Conservation (phyloP, 2,329 filamentous ascomycete genomes). For the Coniochaeta prunicola region DNA sequence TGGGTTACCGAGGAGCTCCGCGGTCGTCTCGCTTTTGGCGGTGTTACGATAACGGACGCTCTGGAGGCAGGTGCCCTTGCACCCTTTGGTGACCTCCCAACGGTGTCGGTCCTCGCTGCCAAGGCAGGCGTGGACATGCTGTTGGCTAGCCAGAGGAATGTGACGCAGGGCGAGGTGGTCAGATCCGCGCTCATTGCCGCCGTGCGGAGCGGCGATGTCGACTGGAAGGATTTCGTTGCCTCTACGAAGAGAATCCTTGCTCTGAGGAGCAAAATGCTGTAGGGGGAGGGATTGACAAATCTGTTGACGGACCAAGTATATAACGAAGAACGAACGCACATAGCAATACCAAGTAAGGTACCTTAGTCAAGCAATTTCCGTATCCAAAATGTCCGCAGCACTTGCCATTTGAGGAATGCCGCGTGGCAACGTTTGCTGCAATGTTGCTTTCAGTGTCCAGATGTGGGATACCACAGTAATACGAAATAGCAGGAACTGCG, state of each 20-base stretch:
- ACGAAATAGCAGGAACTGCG: no score
- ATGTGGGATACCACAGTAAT: no score
- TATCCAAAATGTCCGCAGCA: no score
- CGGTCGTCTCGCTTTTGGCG: background rate
- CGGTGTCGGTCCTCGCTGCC: background rate
- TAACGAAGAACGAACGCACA: no score
- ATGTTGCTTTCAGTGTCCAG: no score
- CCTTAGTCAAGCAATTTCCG: no score
- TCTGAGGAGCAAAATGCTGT: background rate
- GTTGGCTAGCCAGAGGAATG: background rate
- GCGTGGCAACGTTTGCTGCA: no score
- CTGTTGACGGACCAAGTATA: no score
- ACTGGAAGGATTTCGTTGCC: background rate
- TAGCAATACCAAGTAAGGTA: no score
- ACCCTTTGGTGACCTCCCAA: background rate
- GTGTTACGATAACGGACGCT: background rate
- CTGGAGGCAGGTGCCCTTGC: background rate
- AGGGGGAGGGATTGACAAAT: no score
- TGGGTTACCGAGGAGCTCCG: background rate
- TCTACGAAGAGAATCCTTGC: background rate
- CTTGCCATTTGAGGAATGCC: no score
- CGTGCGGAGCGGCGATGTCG: background rate
- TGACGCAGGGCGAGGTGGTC: background rate
- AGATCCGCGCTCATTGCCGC: background rate
- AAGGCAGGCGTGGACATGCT: constrained; percentile 2